phyloP scores from a whole-genome alignment of 106 monocot genomes.

The Dactylorhiza incarnata region DNA sequence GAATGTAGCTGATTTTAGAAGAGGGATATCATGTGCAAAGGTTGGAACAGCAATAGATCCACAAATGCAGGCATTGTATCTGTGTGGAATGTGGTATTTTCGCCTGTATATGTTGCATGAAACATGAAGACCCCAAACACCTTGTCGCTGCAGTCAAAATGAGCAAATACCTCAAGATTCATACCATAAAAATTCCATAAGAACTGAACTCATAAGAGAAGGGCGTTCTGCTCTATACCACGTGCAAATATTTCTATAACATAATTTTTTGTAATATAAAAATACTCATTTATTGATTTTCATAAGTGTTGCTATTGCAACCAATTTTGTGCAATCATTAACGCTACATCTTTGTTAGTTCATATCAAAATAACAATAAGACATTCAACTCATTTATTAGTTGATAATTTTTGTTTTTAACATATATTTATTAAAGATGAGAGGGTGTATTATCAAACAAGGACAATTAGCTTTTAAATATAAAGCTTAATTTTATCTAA shows the following conservation, averaged over 20 bases:
- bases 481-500: too few relatives aligned
- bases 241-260: background rate
- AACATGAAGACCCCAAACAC: conserved; percentile 30
- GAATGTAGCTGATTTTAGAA: conserved; percentile 34
- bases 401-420: too few relatives aligned
- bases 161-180: background rate
- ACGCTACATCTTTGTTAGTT: too few relatives aligned
- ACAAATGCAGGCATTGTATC: conserved; percentile 26
- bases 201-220: background rate
- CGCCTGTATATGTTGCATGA: conserved; percentile 31
- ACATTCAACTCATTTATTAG: too few relatives aligned
- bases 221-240: background rate
- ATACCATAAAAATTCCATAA: background rate
- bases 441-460: too few relatives aligned
- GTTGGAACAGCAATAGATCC: conserved; percentile 35
- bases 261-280: background rate
- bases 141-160: conserved; percentile 38
- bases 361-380: too few relatives aligned
- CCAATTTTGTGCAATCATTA: too few relatives aligned
- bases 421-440: too few relatives aligned
- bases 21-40: conserved; percentile 23
- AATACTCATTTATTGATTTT: too few relatives aligned
- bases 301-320: too few relatives aligned
- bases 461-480: too few relatives aligned
- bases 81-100: conserved; percentile 6